These are phyloP conservation scores for Asterella californica DNA, from an alignment of 225 moss, liverwort and hornwort species.

Conservation along the genomic window DNA sequence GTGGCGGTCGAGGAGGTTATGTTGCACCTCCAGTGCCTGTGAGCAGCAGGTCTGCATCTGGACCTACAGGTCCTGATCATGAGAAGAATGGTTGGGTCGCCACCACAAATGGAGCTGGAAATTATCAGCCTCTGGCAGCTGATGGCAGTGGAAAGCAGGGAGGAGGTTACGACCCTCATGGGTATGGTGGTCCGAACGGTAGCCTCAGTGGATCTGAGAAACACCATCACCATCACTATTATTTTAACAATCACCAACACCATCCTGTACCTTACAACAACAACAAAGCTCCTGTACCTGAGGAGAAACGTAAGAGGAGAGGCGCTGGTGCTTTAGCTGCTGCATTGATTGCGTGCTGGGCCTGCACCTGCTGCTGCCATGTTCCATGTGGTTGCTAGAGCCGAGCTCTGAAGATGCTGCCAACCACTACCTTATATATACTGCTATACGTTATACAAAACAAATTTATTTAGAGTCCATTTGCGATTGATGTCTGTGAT, in stretches of 20 bases:
- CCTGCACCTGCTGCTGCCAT: slow-evolving; percentile 47
- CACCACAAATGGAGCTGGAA: background rate
- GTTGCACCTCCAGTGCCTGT: slow-evolving; percentile 3
- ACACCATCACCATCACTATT: slow-evolving; percentile 34
- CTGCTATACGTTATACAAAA: no score
- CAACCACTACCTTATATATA: no score
- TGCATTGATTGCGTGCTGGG: slow-evolving; percentile 43
- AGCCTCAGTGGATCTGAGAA: slow-evolving; percentile 9
- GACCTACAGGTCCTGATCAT: background rate
- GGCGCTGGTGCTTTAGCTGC: slow-evolving; percentile 33
- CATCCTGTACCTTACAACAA: slow-evolving; percentile 11
- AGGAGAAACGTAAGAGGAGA: slow-evolving; percentile 29
- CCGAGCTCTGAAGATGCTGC: no score
- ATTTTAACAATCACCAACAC: background rate
- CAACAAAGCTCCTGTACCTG: slow-evolving; percentile 3
- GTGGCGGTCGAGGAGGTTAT: slow-evolving; percentile 2
- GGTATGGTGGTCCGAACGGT: background rate
- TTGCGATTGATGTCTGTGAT: no score
- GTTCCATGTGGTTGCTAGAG: slow-evolving; percentile 17
- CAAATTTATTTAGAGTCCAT: no score
- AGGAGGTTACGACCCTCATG: background rate
- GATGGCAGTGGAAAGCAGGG: slow-evolving; percentile 1
- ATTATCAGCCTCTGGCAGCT: background rate
- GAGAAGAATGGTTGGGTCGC: background rate
- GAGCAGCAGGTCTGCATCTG: background rate